Base-by-base conservation (phyloP, 345 rosid species). In the Stellera chamaejasme region DNA sequence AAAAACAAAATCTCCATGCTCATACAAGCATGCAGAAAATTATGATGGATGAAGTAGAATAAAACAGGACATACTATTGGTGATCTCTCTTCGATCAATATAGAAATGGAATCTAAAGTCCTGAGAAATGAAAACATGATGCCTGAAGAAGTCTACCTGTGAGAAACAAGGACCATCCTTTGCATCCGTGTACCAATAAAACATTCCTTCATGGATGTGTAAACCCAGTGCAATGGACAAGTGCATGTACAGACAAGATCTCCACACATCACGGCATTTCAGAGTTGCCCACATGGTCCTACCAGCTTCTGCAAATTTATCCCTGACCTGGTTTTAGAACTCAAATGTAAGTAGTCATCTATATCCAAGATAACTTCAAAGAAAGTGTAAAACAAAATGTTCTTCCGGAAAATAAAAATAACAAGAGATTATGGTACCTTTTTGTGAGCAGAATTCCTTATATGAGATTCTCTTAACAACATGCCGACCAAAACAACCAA, bases 121-220 rank as follows among this genome's bases (percentile, higher is more conserved):
- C 39, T 32, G 39, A 32, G 39, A 32, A 32, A 5, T 5, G 9
- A 32, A 32, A 32, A 32, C 39, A 32, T 32, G 39, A 32, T 55
- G 54, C 42, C 10, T 4, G 14, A 42, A 60, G 12, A 16, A 0
- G 49, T 23, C 11, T 26, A 74, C 79, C 75, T 75, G 69, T 19
- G 75, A 76, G 74, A 90, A 90, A 57, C 71, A 65, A 54, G 97
- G 97, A n/a, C 93, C 95, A 23, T 72, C 85, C 47, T 84, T 80
- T 27, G 93, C 74, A 70, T 82, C 90, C 27, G 97, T 87, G 56
- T 77, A 79, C 90, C 95, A 90, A 58, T 87, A 90, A 69, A 90
- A 90, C 90, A 87, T 70, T 56, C 95, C 91, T 65, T 87, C 84
- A 48, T 79, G 84, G 56, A 87, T 73, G 59, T 87, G 75, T 60